These are phyloP conservation scores for Meyerozyma elateridarum DNA, from an alignment of 1,139 yeast genomes.

Conservation along the genomic window DNA sequence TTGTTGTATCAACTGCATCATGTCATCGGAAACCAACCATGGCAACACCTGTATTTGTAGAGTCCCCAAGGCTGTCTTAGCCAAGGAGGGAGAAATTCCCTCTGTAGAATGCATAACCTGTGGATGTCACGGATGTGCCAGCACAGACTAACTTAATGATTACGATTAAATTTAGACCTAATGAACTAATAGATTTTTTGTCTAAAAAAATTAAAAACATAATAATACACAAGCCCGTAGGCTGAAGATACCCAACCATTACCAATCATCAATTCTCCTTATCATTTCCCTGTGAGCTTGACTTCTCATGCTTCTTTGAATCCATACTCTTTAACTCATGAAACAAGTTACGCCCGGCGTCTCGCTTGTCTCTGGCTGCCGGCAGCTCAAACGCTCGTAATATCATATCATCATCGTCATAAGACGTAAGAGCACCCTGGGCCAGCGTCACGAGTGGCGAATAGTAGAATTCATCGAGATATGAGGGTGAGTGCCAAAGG, in stretches of 20 bases:
- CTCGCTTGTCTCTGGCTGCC: constrained; percentile 14
- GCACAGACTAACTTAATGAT: constrained; percentile 50
- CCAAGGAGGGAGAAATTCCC: constrained; percentile 26
- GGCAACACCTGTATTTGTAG: constrained; percentile 78
- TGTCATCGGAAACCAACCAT: constrained; percentile 56
- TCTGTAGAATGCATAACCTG: constrained; percentile 70
- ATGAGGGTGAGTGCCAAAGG: constrained; percentile 61
- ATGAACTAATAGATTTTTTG: no score
- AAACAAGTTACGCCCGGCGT: constrained; percentile 18
- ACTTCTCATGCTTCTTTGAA: no score
- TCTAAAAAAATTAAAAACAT: constrained; percentile 1
- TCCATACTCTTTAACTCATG: constrained; percentile 17
- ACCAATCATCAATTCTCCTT: constrained; percentile 1
- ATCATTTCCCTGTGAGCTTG: no score
- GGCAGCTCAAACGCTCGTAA: constrained; percentile 38
- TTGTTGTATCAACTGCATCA: constrained; percentile 80
- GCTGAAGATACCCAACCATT: neutral
- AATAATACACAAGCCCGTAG: constrained; percentile 4
- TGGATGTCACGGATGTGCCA: constrained; percentile 87
- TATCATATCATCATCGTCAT: constrained; percentile 57
- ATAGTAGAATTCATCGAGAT: constrained; percentile 61
- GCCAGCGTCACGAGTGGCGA: constrained; percentile 46
- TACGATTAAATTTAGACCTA: constrained; percentile 4
- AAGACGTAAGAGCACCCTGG: constrained; percentile 26
- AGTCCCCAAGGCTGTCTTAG: constrained; percentile 62